These are phyloP conservation scores for Echium plantagineum DNA, from an alignment of 257 asterid genomes.

Conservation along the genomic window DNA sequence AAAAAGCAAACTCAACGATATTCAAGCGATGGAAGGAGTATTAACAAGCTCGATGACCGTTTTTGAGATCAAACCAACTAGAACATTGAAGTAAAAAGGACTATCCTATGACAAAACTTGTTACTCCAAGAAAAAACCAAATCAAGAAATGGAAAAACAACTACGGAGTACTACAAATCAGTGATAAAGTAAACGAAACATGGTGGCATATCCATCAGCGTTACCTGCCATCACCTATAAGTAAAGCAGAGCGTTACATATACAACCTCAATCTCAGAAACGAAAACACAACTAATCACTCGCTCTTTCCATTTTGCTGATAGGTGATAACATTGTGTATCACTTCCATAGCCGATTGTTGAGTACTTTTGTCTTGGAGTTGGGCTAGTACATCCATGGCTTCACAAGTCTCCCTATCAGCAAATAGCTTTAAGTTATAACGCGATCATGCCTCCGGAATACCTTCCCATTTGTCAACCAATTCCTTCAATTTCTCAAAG, in stretches of 20 bases:
- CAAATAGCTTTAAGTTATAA: constrained; percentile 54
- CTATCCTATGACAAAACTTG: no score
- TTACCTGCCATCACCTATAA: constrained; percentile 22
- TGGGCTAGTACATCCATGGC: constrained; percentile 50
- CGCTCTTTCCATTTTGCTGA: constrained; percentile 42
- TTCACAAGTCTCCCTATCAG: constrained; percentile 61
- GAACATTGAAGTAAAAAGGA: no score
- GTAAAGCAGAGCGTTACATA: constrained; percentile 12
- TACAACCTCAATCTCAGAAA: not conserved
- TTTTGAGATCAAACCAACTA: no score
- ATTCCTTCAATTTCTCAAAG: constrained; percentile 53
- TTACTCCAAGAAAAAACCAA: no score
- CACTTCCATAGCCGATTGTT: constrained; percentile 52
- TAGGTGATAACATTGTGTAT: constrained; percentile 65
- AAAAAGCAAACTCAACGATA: no score
- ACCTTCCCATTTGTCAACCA: constrained; percentile 61
- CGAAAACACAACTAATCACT: constrained; percentile 9
- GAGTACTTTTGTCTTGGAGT: constrained; percentile 6
- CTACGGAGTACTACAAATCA: no score
- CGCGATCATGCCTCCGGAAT: constrained; percentile 26
- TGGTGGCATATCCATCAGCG: constrained; percentile 15
- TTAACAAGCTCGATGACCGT: no score
- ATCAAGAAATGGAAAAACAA: no score
- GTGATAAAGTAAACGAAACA: no score
- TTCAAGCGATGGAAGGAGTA: no score